Evolutionary conservation across 2,329 filamentous ascomycete species (phyloP), one percentile per base, ranked within the genome.

Genomic region (Meredithiella fracta): DNA sequence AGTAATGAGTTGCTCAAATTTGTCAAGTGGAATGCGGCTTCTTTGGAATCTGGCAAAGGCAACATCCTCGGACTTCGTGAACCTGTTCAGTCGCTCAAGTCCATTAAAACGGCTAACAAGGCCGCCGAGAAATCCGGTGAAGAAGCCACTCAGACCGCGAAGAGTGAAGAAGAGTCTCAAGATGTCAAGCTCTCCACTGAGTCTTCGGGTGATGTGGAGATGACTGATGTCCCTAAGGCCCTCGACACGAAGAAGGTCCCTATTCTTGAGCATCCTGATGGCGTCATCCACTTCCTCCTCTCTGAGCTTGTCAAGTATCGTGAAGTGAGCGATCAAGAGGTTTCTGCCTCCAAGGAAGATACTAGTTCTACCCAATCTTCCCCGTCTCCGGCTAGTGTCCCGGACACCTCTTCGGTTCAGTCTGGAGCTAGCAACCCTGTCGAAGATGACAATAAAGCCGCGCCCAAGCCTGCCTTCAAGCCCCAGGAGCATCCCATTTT

Each of bases 401-500:
- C 66, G 64, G 54, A 61, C 69, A 58, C 61, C 68, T 20, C 64
- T 69, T 20, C 51, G 63, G 64, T 25, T 49, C 8, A 14, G 15
- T 15, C 34, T 40, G n/a, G 38, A 50, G 5, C n/a, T 42, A 40
- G 37, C 14, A 17, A 51, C 15, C n/a, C 47, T 26, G 15, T 29
- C 14, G 49, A 34, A 8, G 54, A 51, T 54, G 75, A 77, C n/a
- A 66, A 64, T 29, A 76, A 76, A 62, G 86, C 70, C 3, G 22
- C 8, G 62, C 69, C 80, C 9, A 94, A 94, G 69, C 73, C 78
- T 0, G 71, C 79, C 0, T 97, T 97, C 75, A 96, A 94, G 69
- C 74, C 86, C 1, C 89, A 95, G 53, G 85, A 96, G 34, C 89
- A 98, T 66, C 88, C 90, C 0, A 96, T 95, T 59, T 98, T 94